A percentile compares a stretch with the other conserved stretches of the same genome.
Conservation (phyloP, 768 basidiomycete species). For the Gloeopeniophorella convolvens region DNA sequence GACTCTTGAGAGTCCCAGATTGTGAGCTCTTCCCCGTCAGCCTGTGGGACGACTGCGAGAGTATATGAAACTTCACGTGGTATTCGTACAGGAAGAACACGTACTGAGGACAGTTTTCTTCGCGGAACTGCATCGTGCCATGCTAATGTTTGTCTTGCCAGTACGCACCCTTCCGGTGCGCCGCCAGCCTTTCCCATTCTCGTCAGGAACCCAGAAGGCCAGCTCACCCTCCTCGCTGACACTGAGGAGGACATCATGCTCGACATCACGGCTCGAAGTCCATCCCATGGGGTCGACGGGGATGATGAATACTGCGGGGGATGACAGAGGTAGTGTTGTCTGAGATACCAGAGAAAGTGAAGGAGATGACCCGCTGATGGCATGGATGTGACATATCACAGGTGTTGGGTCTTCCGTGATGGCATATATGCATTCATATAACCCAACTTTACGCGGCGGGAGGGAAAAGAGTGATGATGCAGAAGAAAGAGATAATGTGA, state of each 20-base stretch:
- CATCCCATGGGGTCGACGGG: conserved; percentile 89
- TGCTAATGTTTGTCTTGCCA: conserved; percentile 53
- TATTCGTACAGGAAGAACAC: conserved; percentile 21
- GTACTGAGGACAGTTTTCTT: conserved; percentile 87
- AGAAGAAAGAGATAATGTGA: conserved; percentile 39
- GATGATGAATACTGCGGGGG: conserved; percentile 42
- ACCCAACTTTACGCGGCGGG: conserved; percentile 32
- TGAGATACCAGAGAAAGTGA: conserved; percentile 43
- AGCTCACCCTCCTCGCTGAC: conserved; percentile 71
- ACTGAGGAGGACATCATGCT: conserved; percentile 73
- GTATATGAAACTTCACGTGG: neutral
- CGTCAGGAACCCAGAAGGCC: conserved; percentile 73
- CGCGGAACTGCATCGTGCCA: conserved; percentile 81
- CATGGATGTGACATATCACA: conserved; percentile 48
- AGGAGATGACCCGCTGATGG: conserved; percentile 30
- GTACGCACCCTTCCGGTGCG: conserved; percentile 74
- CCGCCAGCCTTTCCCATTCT: conserved; percentile 38
- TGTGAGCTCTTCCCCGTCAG: conserved; percentile 71
- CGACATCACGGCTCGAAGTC: conserved; percentile 36
- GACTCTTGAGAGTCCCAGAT: conserved; percentile 97
- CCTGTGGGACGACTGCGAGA: conserved; percentile 48
- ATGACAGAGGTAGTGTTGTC: conserved; percentile 45
- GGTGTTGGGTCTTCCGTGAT: conserved; percentile 50
- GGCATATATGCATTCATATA: conserved; percentile 56
- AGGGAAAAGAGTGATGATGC: conserved; percentile 60